Percentiles rank a stretch among this genome's conserved stretches.
These are phyloP conservation scores for Irpex sp. DNA, from an alignment of 1,284 basidiomycete species.

Conservation along the genomic window DNA sequence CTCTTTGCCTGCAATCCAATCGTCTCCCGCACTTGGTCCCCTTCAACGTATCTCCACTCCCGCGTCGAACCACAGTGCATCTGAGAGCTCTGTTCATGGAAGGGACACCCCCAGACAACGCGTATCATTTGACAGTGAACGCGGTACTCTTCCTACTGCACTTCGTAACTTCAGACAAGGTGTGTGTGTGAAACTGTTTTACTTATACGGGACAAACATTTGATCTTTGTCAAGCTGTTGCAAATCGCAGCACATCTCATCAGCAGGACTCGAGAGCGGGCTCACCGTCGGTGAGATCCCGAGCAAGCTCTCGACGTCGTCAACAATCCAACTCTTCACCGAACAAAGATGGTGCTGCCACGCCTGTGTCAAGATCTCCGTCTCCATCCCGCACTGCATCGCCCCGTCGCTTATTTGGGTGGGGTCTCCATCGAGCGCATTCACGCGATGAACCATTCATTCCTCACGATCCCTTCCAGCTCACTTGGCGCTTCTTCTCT, in stretches of 20 bases:
- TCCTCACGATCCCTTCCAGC: slow-evolving; percentile 42
- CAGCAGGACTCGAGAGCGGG: slow-evolving; percentile 20
- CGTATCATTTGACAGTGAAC: slow-evolving; percentile 40
- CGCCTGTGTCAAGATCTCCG: slow-evolving; percentile 26
- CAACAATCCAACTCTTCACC: slow-evolving; percentile 12
- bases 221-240: background rate
- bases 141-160: slow-evolving; percentile 26
- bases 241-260: background rate
- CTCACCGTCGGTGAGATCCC: slow-evolving; percentile 21
- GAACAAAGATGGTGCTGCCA: slow-evolving; percentile 17
- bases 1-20: slow-evolving; percentile 25
- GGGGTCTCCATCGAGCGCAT: slow-evolving; percentile 33
- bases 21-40: slow-evolving; percentile 11
- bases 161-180: slow-evolving; percentile 29
- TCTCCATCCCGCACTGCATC: slow-evolving; percentile 41
- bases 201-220: background rate
- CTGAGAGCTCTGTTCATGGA: slow-evolving; percentile 27
- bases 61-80: slow-evolving; percentile 20
- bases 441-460: slow-evolving; percentile 47
- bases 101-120: slow-evolving; percentile 31
- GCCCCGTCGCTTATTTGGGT: slow-evolving; percentile 37
- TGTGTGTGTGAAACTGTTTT: slow-evolving; percentile 3
- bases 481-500: slow-evolving; percentile 29
- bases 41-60: slow-evolving; percentile 15
- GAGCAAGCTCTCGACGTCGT: slow-evolving; percentile 13